Conservation (phyloP, 2,329 filamentous ascomycete species). For the Bipolaris cookei region DNA sequence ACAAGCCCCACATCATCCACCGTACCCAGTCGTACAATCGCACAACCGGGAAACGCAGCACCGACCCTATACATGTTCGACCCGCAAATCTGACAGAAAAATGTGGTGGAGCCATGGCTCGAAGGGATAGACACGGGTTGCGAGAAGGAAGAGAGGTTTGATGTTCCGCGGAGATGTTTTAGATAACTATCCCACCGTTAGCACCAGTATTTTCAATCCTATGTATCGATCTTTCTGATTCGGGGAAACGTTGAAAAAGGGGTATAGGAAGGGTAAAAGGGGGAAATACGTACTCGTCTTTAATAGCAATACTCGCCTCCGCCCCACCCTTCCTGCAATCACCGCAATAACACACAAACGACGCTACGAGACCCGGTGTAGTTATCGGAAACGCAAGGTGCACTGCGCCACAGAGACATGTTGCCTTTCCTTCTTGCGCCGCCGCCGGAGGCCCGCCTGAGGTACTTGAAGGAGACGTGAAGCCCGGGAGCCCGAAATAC, state of each 20-base stretch:
- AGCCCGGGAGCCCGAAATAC: no score
- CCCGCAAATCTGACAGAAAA: slow-evolving; percentile 66
- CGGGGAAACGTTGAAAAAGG: neutral
- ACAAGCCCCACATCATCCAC: slow-evolving; percentile 67
- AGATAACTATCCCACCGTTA: slow-evolving; percentile 35
- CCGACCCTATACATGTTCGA: slow-evolving; percentile 65
- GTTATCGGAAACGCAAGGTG: slow-evolving; percentile 49
- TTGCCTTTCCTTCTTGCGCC: slow-evolving; percentile 32
- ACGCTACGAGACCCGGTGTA: slow-evolving; percentile 55
- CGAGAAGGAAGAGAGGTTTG: slow-evolving; percentile 56
- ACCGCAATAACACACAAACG: slow-evolving; percentile 66
- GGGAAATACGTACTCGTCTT: slow-evolving; percentile 45
- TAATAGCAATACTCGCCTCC: slow-evolving; percentile 61
- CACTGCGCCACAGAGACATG: slow-evolving; percentile 40
- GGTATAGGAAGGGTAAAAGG: neutral
- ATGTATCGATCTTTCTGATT: neutral
- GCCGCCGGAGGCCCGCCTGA: slow-evolving; percentile 18
- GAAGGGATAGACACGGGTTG: slow-evolving; percentile 40
- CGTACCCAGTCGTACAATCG: slow-evolving; percentile 63
- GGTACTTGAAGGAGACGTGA: no score
- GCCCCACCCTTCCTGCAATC: slow-evolving; percentile 69
- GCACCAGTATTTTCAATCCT: no score
- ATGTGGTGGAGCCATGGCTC: slow-evolving; percentile 61
- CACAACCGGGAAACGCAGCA: slow-evolving; percentile 53
- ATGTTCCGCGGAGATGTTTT: slow-evolving; percentile 58